Conservation (phyloP, 305 asterid genomes). For the Fraxinus sp. region DNA sequence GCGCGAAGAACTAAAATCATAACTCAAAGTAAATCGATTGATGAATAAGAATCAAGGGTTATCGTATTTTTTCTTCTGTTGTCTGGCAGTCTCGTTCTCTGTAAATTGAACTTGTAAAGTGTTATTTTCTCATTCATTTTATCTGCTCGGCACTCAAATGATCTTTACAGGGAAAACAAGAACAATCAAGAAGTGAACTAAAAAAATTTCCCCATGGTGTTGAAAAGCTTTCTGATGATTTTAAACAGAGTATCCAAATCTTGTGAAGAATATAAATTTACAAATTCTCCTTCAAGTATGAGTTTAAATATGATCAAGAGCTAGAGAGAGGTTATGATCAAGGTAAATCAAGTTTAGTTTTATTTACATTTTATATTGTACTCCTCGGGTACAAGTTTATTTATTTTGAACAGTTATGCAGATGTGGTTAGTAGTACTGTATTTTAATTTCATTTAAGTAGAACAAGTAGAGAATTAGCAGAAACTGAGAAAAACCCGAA, state of each 20-base stretch:
- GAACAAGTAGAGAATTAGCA: neutral
- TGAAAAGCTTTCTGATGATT: neutral
- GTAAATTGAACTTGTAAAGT: neutral
- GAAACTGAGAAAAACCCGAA: neutral
- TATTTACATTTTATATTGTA: too few species aligned
- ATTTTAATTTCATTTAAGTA: neutral
- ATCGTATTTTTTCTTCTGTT: neutral
- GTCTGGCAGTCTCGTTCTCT: neutral
- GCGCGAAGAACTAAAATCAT: neutral
- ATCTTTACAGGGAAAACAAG: neutral
- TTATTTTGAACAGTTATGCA: neutral
- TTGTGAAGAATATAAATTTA: neutral
- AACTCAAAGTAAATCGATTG: neutral
- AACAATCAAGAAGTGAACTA: neutral
- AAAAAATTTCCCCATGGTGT: neutral
- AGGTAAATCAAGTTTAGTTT: neutral
- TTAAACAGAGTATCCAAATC: neutral
- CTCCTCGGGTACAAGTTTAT: neutral
- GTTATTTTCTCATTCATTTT: neutral
- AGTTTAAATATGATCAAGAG: neutral
- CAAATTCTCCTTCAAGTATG: neutral
- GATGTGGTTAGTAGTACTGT: neutral
- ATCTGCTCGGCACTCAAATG: neutral
- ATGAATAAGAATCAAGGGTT: neutral
- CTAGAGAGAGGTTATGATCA: neutral